phyloP scores from a whole-genome alignment of 1,284 basidiomycete genomes.

The Erythrobasidium hasegawianum region DNA sequence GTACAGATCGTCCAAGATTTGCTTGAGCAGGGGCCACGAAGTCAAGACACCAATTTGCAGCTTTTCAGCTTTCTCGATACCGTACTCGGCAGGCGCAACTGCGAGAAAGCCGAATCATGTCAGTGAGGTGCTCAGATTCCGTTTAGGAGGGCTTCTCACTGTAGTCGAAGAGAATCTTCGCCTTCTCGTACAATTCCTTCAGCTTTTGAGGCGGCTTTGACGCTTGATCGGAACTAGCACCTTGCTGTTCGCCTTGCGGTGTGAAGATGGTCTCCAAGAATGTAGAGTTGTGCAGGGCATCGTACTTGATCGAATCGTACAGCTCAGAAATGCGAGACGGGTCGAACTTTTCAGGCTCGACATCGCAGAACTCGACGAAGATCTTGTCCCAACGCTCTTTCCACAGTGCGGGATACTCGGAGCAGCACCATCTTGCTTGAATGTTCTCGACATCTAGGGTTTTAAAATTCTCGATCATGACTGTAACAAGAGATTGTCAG shows the following conservation, averaged over 20 bases:
- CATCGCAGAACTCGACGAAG: conserved; percentile 97
- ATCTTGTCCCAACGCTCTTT: conserved; percentile 95
- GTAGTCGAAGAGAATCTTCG: conserved; percentile 90
- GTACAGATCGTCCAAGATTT: conserved; percentile 87
- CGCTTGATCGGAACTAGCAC: conserved; percentile 53
- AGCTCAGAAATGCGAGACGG: conserved; percentile 94
- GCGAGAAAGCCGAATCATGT: too few species aligned
- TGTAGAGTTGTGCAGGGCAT: conserved; percentile 78
- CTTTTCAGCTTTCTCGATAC: conserved; percentile 84
- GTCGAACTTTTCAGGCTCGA: conserved; percentile 97
- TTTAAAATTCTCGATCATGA: conserved; percentile 87
- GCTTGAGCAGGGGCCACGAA: conserved; percentile 84
- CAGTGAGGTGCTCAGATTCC: conserved; percentile 34
- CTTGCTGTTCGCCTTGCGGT: conserved; percentile 51
- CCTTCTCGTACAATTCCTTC: conserved; percentile 84
- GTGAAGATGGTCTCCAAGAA: conserved; percentile 71
- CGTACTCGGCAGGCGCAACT: conserved; percentile 97
- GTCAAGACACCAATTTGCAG: conserved; percentile 97
- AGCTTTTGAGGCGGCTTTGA: conserved; percentile 51
- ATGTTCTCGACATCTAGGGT: conserved; percentile 89
- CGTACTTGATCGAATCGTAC: conserved; percentile 75
- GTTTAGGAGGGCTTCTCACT: conserved; percentile 41
- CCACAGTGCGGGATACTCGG: conserved; percentile 88
- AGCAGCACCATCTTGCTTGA: conserved; percentile 94
- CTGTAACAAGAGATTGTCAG: not conserved